A percentile compares a stretch with the other conserved stretches of the same genome.
Evolutionary conservation across 2,329 filamentous ascomycete species (phyloP).

Genomic region (Ilyonectria destructans): DNA sequence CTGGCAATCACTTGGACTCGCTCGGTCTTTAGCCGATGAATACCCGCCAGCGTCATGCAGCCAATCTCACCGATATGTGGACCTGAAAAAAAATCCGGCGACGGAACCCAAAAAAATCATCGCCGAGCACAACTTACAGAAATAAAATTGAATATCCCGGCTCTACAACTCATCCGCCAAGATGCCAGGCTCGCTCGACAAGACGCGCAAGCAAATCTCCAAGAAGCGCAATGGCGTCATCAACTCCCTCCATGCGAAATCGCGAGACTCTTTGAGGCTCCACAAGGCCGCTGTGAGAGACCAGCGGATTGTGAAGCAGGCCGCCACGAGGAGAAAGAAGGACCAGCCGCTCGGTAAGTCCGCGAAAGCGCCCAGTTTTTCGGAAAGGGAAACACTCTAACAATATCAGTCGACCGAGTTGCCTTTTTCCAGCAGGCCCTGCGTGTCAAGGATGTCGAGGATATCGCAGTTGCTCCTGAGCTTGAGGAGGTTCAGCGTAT

Average conservation of each 20-base stretch:
- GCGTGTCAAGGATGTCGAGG: slow-evolving; percentile 58
- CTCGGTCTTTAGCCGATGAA: slow-evolving; percentile 34
- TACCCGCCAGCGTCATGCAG: slow-evolving; percentile 34
- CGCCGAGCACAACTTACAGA: slow-evolving; percentile 32
- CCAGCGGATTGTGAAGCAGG: slow-evolving; percentile 83
- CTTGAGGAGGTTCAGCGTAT: slow-evolving; percentile 73
- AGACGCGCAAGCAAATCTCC: slow-evolving; percentile 89
- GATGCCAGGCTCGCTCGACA: slow-evolving; percentile 86
- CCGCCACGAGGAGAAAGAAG: slow-evolving; percentile 78
- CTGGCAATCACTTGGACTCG: not conserved
- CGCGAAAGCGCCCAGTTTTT: slow-evolving; percentile 18
- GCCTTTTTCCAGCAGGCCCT: slow-evolving; percentile 80
- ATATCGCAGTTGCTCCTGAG: slow-evolving; percentile 68
- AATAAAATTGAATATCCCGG: slow-evolving; percentile 15
- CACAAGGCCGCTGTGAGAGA: slow-evolving; percentile 86
- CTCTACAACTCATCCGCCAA: slow-evolving; percentile 44
- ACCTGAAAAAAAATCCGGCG: slow-evolving; percentile 23
- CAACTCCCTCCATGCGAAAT: slow-evolving; percentile 87
- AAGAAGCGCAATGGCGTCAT: slow-evolving; percentile 87
- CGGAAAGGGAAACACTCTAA: slow-evolving; percentile 21
- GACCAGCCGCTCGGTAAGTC: slow-evolving; percentile 81
- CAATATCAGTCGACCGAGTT: slow-evolving; percentile 56
- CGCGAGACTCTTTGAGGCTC: slow-evolving; percentile 86
- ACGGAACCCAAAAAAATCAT: slow-evolving; percentile 40
- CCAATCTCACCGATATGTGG: slow-evolving; percentile 27